A percentile compares a stretch with the other conserved stretches of the same genome.
These are phyloP conservation scores for Mucor irregularis DNA, from an alignment of 371 early-diverging fungal species.

Conservation along the genomic window DNA sequence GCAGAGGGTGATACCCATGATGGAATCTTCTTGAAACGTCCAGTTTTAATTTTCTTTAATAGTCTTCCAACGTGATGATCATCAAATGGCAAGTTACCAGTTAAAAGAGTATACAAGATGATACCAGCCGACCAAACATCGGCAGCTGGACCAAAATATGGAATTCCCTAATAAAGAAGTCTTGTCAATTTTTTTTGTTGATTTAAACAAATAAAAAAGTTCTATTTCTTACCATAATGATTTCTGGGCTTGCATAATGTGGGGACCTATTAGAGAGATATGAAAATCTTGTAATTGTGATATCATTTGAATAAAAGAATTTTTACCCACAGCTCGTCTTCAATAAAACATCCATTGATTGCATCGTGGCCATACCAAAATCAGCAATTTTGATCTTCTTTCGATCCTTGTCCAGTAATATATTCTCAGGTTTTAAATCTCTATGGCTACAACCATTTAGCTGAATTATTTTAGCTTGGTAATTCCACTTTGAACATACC, in stretches of 20 bases:
- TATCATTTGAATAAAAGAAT: slow-evolving; percentile 30
- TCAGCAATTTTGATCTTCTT: slow-evolving; percentile 80
- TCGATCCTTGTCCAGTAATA: slow-evolving; percentile 79
- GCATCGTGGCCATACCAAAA: slow-evolving; percentile 83
- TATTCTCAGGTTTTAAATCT: slow-evolving; percentile 95
- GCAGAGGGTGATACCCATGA: slow-evolving; percentile 58
- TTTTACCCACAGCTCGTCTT: slow-evolving; percentile 75
- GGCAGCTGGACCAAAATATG: slow-evolving; percentile 71
- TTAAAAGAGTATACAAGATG: slow-evolving; percentile 67
- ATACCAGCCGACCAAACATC: slow-evolving; percentile 83
- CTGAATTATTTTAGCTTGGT: not conserved
- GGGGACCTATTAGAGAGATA: slow-evolving; percentile 64
- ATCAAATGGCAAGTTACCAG: slow-evolving; percentile 80
- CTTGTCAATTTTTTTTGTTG: slow-evolving; percentile 53
- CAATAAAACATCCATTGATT: slow-evolving; percentile 60
- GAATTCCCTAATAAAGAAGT: slow-evolving; percentile 74
- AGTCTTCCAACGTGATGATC: slow-evolving; percentile 72
- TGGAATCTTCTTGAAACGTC: slow-evolving; percentile 51
- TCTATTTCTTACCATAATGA: slow-evolving; percentile 56
- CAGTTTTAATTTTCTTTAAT: slow-evolving; percentile 58
- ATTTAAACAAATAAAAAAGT: not conserved
- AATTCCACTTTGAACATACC: slow-evolving; percentile 21
- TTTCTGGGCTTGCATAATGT: slow-evolving; percentile 92
- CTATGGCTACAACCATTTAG: slow-evolving; percentile 71
- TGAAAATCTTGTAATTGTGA: slow-evolving; percentile 34